Evolutionary conservation across 805 yeast species (phyloP).

Genomic region (Wickerhamiella slavikovae): DNA sequence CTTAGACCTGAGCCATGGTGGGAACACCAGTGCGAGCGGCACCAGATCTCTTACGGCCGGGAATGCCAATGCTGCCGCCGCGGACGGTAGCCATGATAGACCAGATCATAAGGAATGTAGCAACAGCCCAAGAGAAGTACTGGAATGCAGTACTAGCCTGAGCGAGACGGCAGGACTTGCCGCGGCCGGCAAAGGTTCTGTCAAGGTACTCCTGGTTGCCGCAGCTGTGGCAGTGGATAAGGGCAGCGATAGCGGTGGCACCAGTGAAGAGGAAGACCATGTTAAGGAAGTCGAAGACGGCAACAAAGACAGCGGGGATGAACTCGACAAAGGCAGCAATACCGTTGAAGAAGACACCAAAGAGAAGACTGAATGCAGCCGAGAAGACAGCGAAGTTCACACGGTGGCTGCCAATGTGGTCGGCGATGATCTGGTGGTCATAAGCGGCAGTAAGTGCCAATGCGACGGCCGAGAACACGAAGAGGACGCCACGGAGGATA

Average conservation of each 20-base stretch:
- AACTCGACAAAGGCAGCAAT: conserved; percentile 59
- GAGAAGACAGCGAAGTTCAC: conserved; percentile 79
- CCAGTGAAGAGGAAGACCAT: conserved; percentile 84
- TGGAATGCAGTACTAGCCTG: conserved; percentile 72
- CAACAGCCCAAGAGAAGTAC: conserved; percentile 63
- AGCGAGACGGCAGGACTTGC: conserved; percentile 57
- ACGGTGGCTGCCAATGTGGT: conserved; percentile 38
- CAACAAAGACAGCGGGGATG: conserved; percentile 72
- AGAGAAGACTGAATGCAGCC: conserved; percentile 65
- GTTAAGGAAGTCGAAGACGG: conserved; percentile 67
- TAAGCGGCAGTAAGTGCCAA: conserved; percentile 84
- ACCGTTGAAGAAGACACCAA: conserved; percentile 39
- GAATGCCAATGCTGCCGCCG: conserved; percentile 36
- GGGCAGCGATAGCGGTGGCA: conserved; percentile 87
- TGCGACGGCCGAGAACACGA: conserved; percentile 53
- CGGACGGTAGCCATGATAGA: conserved; percentile 30
- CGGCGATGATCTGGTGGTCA: too few species aligned
- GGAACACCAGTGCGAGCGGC: conserved; percentile 69
- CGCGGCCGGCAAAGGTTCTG: conserved; percentile 24
- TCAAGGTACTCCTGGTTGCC: conserved; percentile 41
- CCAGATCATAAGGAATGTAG: conserved; percentile 40
- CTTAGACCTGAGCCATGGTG: conserved; percentile 71
- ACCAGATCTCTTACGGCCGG: conserved; percentile 24
- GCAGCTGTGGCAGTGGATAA: conserved; percentile 74
- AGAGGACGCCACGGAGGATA: conserved; percentile 52